A percentile compares a stretch with the other conserved stretches of the same genome.
Evolutionary conservation across 352 stramenopile genomes (phyloP).

Genomic region (Globisporangium iwayamae): DNA sequence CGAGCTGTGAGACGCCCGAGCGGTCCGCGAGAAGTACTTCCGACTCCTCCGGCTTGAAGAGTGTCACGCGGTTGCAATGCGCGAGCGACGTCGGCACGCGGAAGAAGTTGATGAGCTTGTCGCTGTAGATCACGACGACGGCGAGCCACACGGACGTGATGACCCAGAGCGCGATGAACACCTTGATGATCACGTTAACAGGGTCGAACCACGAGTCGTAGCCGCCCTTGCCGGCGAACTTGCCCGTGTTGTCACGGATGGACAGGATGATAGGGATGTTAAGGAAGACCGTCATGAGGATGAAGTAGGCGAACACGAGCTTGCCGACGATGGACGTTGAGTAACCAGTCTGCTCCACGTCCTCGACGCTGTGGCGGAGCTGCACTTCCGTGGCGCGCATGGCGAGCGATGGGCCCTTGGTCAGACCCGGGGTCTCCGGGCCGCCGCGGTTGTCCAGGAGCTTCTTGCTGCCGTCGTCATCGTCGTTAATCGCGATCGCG

Average conservation of each 20-base stretch:
- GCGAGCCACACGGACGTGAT: conserved; percentile 50
- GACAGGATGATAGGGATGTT: conserved; percentile 52
- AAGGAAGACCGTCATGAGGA: conserved; percentile 48
- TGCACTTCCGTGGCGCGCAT: conserved; percentile 44
- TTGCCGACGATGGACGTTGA: conserved; percentile 36
- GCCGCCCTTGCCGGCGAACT: conserved; percentile 29
- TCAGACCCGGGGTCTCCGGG: conserved; percentile 38
- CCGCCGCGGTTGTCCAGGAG: conserved; percentile 51
- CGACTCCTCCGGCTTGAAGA: conserved; percentile 56
- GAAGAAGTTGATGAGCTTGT: conserved; percentile 64
- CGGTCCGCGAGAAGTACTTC: conserved; percentile 56
- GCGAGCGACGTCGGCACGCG: conserved; percentile 36
- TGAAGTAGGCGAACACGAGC: conserved; percentile 55
- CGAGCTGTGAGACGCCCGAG: conserved; percentile 51
- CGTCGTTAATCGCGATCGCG: conserved; percentile 16
- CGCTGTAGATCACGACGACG: conserved; percentile 36
- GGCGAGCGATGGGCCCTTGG: conserved; percentile 35
- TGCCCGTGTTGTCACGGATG: conserved; percentile 56
- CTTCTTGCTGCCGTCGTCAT: conserved; percentile 44
- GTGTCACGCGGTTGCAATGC: conserved; percentile 44
- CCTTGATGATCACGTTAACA: conserved; percentile 47
- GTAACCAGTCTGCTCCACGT: conserved; percentile 51
- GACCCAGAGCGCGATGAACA: conserved; percentile 61
- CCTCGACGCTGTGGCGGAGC: conserved; percentile 40
- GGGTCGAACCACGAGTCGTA: conserved; percentile 55